Evolutionary conservation across 495 filamentous ascomycete genomes (phyloP), one percentile per base, ranked within the genome.

Genomic region (Tuber umbilicatum): DNA sequence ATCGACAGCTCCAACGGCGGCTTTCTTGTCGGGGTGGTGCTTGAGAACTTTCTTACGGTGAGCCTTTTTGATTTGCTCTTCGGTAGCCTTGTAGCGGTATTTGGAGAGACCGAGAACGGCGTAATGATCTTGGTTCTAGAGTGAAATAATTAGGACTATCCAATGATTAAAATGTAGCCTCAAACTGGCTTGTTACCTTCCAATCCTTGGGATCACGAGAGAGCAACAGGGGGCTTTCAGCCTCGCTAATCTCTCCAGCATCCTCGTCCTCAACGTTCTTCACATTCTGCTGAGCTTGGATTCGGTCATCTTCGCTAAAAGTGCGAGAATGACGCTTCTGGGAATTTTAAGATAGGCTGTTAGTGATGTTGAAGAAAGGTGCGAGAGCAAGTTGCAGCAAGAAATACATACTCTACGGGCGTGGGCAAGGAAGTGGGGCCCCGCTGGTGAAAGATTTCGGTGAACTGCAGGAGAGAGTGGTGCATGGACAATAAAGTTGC

Each of bases 21-120:
- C 95, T 86, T 95, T 97, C 91, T 99, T 99, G 83, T 99, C 95
- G 73, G 95, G 95, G 83, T 99, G 95, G 84, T 99, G 95, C 86
- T 92, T 93, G 50, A 99, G 91, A 73, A 98, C 95, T 90, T 99
- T 99, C 90, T 97, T 97, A 85, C 95, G 92, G 87, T 98, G 94
- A 80, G 95, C 96, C 77, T 91, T 90, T 87, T 97, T 97, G 87
- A 99, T 97, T 87, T 97, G 95, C 78, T 97, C 93, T 84, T 97
- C 94, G 78, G 93, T 97, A 42, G 95, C 95, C 79, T 87, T 89
- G 85, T 88, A 94, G 81, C 95, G 91, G 88, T 97, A 93, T 85
- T 93, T 94, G 79, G 90, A 91, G 72, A 99, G 86, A 79, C 95
- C 95, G 70, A 99, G 91, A 43, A 99, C 93, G 78, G 94, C 93